Conservation (phyloP, 1,139 yeast genomes). For the Geotrichum candidum region DNA sequence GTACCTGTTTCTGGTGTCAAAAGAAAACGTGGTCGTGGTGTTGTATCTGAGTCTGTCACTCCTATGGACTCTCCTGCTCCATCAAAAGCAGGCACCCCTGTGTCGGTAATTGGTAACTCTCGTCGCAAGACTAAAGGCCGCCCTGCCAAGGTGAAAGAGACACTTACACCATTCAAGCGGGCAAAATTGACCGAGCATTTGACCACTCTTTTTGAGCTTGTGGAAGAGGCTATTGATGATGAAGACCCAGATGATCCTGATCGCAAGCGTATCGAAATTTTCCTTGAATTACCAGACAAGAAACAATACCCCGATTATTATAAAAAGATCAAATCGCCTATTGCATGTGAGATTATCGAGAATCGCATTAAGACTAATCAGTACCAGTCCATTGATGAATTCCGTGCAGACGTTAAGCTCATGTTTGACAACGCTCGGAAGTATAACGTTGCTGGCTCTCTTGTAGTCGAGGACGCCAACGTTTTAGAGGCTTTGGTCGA, state of each 20-base stretch:
- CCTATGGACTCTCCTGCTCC: neutral
- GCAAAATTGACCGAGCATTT: slow-evolving; percentile 22
- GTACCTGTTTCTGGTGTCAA: neutral
- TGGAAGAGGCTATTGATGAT: neutral
- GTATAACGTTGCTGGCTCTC: slow-evolving; percentile 85
- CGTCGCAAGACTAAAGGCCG: slow-evolving; percentile 33
- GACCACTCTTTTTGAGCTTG: slow-evolving; percentile 15
- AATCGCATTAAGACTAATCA: slow-evolving; percentile 40
- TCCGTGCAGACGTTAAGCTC: slow-evolving; percentile 64
- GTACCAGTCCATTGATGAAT: slow-evolving; percentile 54
- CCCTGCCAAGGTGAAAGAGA: slow-evolving; percentile 34
- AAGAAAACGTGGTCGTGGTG: neutral
- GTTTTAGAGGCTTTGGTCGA: slow-evolving; percentile 42
- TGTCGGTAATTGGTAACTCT: neutral
- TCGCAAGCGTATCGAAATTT: slow-evolving; percentile 39
- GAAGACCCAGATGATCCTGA: slow-evolving; percentile 32
- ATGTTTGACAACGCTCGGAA: slow-evolving; percentile 79
- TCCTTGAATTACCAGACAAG: slow-evolving; percentile 48
- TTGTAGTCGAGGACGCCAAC: slow-evolving; percentile 73
- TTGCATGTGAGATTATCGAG: slow-evolving; percentile 68
- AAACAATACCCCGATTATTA: slow-evolving; percentile 83
- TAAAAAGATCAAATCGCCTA: slow-evolving; percentile 66
- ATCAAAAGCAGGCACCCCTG: neutral
- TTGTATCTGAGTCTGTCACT: neutral
- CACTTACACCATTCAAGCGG: slow-evolving; percentile 36